phyloP scores from a whole-genome alignment of 2,329 filamentous ascomycete species.

The Penicillium thymicola region DNA sequence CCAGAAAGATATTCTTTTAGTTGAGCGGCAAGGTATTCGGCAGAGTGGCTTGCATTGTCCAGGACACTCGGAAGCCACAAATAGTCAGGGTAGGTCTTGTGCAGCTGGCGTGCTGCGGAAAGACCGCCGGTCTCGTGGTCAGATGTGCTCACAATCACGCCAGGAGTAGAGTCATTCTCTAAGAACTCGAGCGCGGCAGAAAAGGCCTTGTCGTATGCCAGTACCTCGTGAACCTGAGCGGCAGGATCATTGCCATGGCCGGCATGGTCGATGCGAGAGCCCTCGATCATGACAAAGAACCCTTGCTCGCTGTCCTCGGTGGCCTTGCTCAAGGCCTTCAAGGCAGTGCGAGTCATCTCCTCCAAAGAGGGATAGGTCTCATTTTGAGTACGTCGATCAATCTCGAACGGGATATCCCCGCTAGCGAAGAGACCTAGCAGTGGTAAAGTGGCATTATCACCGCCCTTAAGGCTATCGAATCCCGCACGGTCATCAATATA shows the following conservation, averaged over 20 bases:
- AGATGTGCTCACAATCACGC: slow-evolving; percentile 81
- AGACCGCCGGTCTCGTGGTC: slow-evolving; percentile 97
- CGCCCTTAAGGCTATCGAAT: slow-evolving; percentile 71
- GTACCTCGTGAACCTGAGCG: slow-evolving; percentile 82
- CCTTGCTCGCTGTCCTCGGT: slow-evolving; percentile 82
- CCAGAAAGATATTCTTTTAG: slow-evolving; percentile 59
- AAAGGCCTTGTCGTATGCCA: slow-evolving; percentile 92
- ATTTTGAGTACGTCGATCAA: slow-evolving; percentile 77
- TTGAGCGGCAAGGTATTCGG: slow-evolving; percentile 65
- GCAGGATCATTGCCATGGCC: slow-evolving; percentile 82
- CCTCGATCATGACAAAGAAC: slow-evolving; percentile 99
- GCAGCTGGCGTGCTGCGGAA: slow-evolving; percentile 69
- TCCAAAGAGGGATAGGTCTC: slow-evolving; percentile 82
- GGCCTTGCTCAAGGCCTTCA: slow-evolving; percentile 74
- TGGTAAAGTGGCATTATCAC: slow-evolving; percentile 69
- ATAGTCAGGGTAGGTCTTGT: slow-evolving; percentile 50
- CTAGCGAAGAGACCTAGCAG: slow-evolving; percentile 81
- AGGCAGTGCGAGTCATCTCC: slow-evolving; percentile 83
- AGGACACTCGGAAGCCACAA: slow-evolving; percentile 83
- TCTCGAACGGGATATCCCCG: slow-evolving; percentile 84
- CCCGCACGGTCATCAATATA: slow-evolving; percentile 69
- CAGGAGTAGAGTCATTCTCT: slow-evolving; percentile 65
- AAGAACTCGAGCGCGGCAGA: slow-evolving; percentile 80
- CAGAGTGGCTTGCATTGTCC: slow-evolving; percentile 71
- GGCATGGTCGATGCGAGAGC: slow-evolving; percentile 92